A percentile compares a stretch with the other conserved stretches of the same genome.
Conservation (phyloP, 2,329 filamentous ascomycete genomes). For the Hypoxylon sp. region DNA sequence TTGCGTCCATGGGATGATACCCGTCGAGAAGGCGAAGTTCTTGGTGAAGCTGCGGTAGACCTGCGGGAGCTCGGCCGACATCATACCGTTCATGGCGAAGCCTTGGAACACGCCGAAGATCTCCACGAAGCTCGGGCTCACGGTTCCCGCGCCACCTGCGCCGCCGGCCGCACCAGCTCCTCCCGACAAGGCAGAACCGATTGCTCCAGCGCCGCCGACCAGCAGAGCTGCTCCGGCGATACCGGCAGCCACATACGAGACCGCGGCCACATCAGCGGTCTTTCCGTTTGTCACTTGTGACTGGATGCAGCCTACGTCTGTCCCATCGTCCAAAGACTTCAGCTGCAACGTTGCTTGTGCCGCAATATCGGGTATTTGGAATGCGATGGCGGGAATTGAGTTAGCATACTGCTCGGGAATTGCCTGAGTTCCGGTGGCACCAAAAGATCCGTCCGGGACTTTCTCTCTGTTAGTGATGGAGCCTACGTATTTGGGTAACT, state of each 20-base stretch:
- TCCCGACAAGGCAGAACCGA: conserved; percentile 69
- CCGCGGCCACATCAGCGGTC: conserved; percentile 77
- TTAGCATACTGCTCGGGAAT: conserved; percentile 78
- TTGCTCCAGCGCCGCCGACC: conserved; percentile 77
- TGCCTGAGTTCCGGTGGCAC: conserved; percentile 75
- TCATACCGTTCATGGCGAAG: conserved; percentile 96
- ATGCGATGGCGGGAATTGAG: conserved; percentile 88
- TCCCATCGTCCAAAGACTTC: conserved; percentile 67
- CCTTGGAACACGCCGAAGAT: conserved; percentile 92
- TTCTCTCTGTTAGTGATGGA: conserved; percentile 40
- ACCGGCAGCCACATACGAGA: conserved; percentile 85
- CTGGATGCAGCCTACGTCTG: conserved; percentile 82
- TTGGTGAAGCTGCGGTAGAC: conserved; percentile 90
- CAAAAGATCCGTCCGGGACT: conserved; percentile 81
- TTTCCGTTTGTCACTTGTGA: conserved; percentile 90
- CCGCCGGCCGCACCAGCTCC: conserved; percentile 64
- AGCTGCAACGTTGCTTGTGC: conserved; percentile 85
- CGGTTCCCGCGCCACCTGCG: conserved; percentile 69
- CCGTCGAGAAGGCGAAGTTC: conserved; percentile 94
- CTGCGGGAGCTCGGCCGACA: conserved; percentile 86
- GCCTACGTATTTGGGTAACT: background rate
- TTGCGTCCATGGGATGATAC: conserved; percentile 82
- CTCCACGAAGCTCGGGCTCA: conserved; percentile 87
- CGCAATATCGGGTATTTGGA: conserved; percentile 89
- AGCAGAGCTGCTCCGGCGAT: conserved; percentile 86